A percentile compares a stretch with the other conserved stretches of the same genome.
phyloP scores from a whole-genome alignment of 2,329 filamentous ascomycete species.

The Cladophialophora exuberans region DNA sequence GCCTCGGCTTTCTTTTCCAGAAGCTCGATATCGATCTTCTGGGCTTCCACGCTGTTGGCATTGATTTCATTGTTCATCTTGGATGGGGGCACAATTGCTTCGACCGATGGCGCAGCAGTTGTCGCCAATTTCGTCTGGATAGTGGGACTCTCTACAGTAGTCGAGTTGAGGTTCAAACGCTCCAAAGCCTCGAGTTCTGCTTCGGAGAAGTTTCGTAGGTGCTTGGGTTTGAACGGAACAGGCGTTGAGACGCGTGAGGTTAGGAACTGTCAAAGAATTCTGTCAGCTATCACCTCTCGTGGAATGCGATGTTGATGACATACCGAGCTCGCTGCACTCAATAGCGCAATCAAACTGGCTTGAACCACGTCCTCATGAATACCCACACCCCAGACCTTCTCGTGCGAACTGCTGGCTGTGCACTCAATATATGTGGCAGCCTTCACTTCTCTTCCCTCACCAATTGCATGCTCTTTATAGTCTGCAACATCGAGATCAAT shows the following conservation, averaged over 20 bases:
- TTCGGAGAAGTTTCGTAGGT: conserved; percentile 54
- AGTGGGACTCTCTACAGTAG: conserved; percentile 22
- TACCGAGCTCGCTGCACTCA: conserved; percentile 85
- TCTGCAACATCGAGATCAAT: conserved; percentile 89
- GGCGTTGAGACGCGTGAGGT: conserved; percentile 71
- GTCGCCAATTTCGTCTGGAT: conserved; percentile 27
- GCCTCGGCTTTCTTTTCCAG: conserved; percentile 43
- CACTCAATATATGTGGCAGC: conserved; percentile 97
- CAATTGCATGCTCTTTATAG: conserved; percentile 96
- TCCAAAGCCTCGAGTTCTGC: conserved; percentile 50
- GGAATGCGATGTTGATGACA: conserved; percentile 46
- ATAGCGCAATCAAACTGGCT: conserved; percentile 80
- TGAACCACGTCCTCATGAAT: conserved; percentile 93
- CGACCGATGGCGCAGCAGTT: conserved; percentile 15
- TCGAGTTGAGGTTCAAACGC: conserved; percentile 37
- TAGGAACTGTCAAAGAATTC: conserved; percentile 63
- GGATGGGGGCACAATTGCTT: conserved; percentile 27
- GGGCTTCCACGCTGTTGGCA: conserved; percentile 22
- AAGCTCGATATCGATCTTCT: conserved; percentile 41
- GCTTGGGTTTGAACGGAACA: conserved; percentile 62
- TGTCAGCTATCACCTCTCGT: background rate
- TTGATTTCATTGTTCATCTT: conserved; percentile 35
- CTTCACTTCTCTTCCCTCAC: conserved; percentile 77
- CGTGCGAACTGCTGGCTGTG: conserved; percentile 67
- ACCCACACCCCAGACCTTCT: conserved; percentile 83